Conservation (phyloP, 2,329 filamentous ascomycete genomes). For the Colletotrichum australisinense region DNA sequence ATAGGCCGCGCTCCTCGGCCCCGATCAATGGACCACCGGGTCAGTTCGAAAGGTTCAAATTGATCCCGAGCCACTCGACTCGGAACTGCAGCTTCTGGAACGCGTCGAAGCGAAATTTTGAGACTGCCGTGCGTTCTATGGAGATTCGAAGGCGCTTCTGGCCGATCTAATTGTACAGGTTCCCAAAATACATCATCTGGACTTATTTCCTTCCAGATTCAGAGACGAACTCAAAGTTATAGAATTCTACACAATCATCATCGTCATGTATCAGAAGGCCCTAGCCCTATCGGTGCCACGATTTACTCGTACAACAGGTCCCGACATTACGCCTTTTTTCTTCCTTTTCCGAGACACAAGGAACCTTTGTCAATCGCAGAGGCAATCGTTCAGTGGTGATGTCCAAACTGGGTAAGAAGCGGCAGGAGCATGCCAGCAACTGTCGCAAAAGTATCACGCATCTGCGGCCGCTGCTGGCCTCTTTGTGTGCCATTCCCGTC, state of each 20-base stretch:
- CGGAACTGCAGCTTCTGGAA: constrained; percentile 2
- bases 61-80: not conserved
- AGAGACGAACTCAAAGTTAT: not conserved
- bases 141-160: not conserved
- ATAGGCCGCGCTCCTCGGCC: not conserved
- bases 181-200: constrained; percentile 20
- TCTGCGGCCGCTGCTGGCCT: constrained; percentile 66
- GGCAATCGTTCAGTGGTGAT: constrained; percentile 67
- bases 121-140: not conserved
- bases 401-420: constrained; percentile 81
- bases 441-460: constrained; percentile 77
- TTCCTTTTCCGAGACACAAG: not conserved
- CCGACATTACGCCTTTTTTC: not conserved
- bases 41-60: not conserved
- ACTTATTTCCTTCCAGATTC: not conserved
- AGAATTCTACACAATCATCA: constrained; percentile 28
- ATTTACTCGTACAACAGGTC: constrained; percentile 3
- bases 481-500: constrained; percentile 55
- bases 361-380: not conserved
- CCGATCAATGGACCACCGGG: not conserved
- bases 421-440: constrained; percentile 83
- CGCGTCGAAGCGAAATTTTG: not conserved
- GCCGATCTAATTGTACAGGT: constrained; percentile 10
- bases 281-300: constrained; percentile 1
- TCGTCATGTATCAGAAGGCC: constrained; percentile 26